These are phyloP conservation scores for Besnoitia besnoiti DNA, from an alignment of 169 alveolate species.

Conservation along the genomic window DNA sequence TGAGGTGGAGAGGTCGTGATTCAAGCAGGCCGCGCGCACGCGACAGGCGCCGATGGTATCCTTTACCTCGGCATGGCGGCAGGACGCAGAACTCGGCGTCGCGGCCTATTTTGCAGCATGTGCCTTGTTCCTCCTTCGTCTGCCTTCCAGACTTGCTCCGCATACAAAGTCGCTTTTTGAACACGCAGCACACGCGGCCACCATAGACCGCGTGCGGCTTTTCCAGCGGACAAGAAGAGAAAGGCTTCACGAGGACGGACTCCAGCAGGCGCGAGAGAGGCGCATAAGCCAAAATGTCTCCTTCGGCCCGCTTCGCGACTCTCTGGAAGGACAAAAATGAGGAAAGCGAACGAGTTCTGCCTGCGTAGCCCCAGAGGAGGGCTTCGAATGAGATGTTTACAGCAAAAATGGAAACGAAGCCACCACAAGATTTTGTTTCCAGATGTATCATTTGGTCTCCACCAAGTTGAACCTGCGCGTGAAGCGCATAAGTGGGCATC, in stretches of 20 bases:
- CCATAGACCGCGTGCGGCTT: not conserved
- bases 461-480: no score
- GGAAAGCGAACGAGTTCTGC: no score
- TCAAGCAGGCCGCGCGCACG: no score
- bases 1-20: no score
- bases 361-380: no score
- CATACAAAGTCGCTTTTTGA: no score
- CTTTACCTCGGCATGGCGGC: not conserved
- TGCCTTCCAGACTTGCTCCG: not conserved
- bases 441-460: no score
- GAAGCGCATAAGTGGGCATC: no score
- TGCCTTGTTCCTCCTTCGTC: not conserved
- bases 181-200: not conserved
- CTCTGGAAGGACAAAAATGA: not conserved
- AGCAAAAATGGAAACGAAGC: no score
- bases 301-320: not conserved
- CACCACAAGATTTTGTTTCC: no score
- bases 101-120: not conserved
- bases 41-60: no score
- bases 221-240: not conserved
- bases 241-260: not conserved
- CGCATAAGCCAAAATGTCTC: not conserved
- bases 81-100: not conserved
- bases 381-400: no score
- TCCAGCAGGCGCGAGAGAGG: constrained; percentile 19